phyloP scores from a whole-genome alignment of 2,329 filamentous ascomycete species.

The Neofusicoccum umdonicola region DNA sequence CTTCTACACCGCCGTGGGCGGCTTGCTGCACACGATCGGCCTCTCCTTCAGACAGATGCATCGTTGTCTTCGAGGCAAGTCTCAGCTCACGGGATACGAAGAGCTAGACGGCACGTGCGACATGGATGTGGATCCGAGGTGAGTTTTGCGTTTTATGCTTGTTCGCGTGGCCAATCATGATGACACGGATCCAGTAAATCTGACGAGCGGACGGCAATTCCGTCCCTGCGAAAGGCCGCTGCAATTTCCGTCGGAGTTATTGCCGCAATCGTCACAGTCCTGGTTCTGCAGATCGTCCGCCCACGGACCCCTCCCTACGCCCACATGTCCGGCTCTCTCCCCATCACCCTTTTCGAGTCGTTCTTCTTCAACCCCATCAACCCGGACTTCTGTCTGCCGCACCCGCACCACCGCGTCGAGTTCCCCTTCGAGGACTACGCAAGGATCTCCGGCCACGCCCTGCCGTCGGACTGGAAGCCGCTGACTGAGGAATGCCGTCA shows the following conservation, averaged over 20 bases:
- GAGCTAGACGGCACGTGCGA: not conserved
- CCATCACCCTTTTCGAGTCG: constrained; percentile 30
- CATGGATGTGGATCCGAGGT: not conserved
- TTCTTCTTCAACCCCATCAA: constrained; percentile 18
- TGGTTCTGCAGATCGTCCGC: constrained; percentile 33
- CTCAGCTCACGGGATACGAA: constrained; percentile 4
- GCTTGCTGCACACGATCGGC: constrained; percentile 19
- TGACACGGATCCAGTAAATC: not conserved
- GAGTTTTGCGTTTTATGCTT: not conserved
- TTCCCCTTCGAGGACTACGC: constrained; percentile 5
- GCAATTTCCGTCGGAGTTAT: constrained; percentile 18
- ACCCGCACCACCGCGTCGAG: constrained; percentile 4
- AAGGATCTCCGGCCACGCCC: not conserved
- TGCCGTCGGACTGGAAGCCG: constrained; percentile 16
- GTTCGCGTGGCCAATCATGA: not conserved
- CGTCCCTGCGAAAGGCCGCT: not conserved
- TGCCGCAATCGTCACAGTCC: constrained; percentile 22
- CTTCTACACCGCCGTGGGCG: constrained; percentile 27
- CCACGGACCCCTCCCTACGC: constrained; percentile 35
- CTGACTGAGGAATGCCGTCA: constrained; percentile 4
- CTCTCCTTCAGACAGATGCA: constrained; percentile 19
- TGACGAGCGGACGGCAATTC: not conserved
- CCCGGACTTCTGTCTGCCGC: constrained; percentile 17
- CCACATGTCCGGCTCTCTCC: constrained; percentile 37
- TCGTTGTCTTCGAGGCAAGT: not conserved